Evolutionary conservation across 2,329 filamentous ascomycete species (phyloP), one percentile per base, ranked within the genome.

Genomic region (Daldinia sp.): DNA sequence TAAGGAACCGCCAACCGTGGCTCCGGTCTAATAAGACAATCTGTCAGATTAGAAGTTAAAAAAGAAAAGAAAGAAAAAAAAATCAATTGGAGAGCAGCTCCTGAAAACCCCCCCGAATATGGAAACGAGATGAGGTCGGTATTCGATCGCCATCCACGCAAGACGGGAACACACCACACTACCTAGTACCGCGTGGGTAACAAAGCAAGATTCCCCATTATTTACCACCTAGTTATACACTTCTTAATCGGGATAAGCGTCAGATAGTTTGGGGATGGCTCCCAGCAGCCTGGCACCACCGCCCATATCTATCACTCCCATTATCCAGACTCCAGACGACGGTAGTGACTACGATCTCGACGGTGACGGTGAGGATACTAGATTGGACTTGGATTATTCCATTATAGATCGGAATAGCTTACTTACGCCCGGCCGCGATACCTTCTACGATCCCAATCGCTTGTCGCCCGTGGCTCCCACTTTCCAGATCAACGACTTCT

Each of bases 401-500:
- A n/a, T 35, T 56, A 7, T 54, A 63, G 63, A 67, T 13, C 57
- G 54, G 53, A 67, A 66, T 35, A 63, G 45, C 58, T 59, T 70
- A 45, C 67, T 66, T 63, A 49, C 63, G 19, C 67, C 69, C 15
- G 62, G 50, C 45, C 63, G 63, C 25, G 66, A 68, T 61, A 59
- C 68, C 15, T 72, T 71, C 58, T 74, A 74, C 70, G 73, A 75
- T 43, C 62, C 73, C 49, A 72, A 72, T 58, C 72, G 73, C 54
- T 68, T 75, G 21, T 74, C 72, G n/a, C 74, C 74, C 10, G 69
- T 71, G 25, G 70, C 70, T 29, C 66, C 73, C 32, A 70, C 71
- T 45, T 74, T 77, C 60, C 70, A 71, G 30, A 37, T 52, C 30
- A 69, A 64, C 32, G 59, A 63, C 43, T 43, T 59, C 21, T 61